Evolutionary conservation across 2,329 filamentous ascomycete genomes (phyloP).

Genomic region (Alternaria triticina): DNA sequence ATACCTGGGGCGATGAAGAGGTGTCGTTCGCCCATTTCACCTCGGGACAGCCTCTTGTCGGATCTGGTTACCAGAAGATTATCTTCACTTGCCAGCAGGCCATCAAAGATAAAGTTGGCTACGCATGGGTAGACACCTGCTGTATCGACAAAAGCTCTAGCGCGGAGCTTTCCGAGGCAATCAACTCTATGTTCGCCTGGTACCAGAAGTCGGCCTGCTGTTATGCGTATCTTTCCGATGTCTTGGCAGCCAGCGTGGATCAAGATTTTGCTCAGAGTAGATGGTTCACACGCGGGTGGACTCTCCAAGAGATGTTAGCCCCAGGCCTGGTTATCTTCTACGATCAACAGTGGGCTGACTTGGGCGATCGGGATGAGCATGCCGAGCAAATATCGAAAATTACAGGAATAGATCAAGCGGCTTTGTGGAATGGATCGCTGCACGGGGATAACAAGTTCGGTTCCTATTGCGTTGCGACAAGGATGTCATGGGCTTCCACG

Average conservation of each 20-base stretch:
- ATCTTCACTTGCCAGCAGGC: background rate
- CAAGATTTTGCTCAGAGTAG: background rate
- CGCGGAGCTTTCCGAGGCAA: slow-evolving; percentile 10
- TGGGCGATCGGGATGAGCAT: background rate
- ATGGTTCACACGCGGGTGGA: slow-evolving; percentile 6
- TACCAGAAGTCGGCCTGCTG: background rate
- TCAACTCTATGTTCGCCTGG: slow-evolving; percentile 8
- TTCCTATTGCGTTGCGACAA: slow-evolving; percentile 14
- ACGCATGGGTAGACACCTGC: slow-evolving; percentile 11
- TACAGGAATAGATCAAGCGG: background rate
- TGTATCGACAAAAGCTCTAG: slow-evolving; percentile 12
- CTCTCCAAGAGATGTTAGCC: background rate
- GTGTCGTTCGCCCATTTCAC: background rate
- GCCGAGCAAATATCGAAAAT: background rate
- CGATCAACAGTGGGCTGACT: background rate
- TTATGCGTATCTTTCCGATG: slow-evolving; percentile 11
- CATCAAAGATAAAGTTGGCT: background rate
- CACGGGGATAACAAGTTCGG: background rate
- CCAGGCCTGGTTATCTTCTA: background rate
- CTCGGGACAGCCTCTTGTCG: background rate
- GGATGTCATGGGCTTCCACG: slow-evolving; percentile 21
- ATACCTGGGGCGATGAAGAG: background rate
- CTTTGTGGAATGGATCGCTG: background rate
- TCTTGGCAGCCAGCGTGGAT: background rate
- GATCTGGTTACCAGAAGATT: background rate